Evolutionary conservation across 2,329 filamentous ascomycete species (phyloP).

Genomic region (Fusarium heterosporum): DNA sequence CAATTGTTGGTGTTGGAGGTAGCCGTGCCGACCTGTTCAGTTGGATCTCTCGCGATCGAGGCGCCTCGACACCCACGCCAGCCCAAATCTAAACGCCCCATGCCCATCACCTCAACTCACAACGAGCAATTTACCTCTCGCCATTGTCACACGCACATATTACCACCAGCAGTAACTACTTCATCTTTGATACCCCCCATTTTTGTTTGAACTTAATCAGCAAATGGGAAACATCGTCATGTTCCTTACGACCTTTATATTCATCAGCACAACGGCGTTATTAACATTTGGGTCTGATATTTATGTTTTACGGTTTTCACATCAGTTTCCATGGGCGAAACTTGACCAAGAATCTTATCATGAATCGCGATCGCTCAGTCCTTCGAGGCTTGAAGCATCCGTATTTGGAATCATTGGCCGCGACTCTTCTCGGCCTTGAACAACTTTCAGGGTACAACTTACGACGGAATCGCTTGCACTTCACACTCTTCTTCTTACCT

Average conservation of each 20-base stretch:
- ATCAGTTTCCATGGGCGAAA: constrained; percentile 24
- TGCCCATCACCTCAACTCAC: constrained; percentile 1
- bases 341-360: constrained; percentile 27
- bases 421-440: neutral
- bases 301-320: constrained; percentile 43
- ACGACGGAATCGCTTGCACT: constrained; percentile 6
- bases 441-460: constrained; percentile 37
- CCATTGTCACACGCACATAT: constrained; percentile 46
- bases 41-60: constrained; percentile 64
- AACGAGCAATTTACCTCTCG: constrained; percentile 24
- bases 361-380: constrained; percentile 25
- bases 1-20: constrained; percentile 47
- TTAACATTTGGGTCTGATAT: constrained; percentile 42
- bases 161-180: constrained; percentile 48
- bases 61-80: constrained; percentile 48
- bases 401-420: constrained; percentile 24
- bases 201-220: constrained; percentile 44
- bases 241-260: constrained; percentile 49
- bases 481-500: constrained; percentile 6
- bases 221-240: constrained; percentile 46
- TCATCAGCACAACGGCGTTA: constrained; percentile 49
- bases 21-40: constrained; percentile 59
- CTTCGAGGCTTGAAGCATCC: constrained; percentile 10
- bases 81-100: constrained; percentile 39
- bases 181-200: constrained; percentile 55